Evolutionary conservation across 2,329 filamentous ascomycete genomes (phyloP), one percentile per base, ranked within the genome.

Genomic region (Alternaria gaisen): DNA sequence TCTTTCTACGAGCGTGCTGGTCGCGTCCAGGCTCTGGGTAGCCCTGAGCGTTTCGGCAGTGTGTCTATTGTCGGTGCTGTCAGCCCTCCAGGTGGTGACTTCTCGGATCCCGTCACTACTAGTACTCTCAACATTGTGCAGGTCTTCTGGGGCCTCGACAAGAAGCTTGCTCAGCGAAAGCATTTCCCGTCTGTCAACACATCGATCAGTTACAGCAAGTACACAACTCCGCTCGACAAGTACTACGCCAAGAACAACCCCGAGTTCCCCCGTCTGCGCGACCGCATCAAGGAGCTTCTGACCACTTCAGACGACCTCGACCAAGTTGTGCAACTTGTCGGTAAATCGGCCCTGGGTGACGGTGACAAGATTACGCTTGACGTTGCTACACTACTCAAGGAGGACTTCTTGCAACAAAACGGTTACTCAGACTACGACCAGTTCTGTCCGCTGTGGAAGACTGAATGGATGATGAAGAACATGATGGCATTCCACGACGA

Each of bases 151-250:
- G 95, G 95, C 86, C 87, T 98, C 52, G 95, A 99, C 86, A 98
- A 99, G 90, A 98, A 98, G 86, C 90, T 99, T 62, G 95, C 95
- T 22, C 95, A 98, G 83, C 90, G 95, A 74, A 99, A 99, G 84
- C 95, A 99, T 82, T 99, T 99, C 86, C 95, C 95, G 6, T 97
- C 94, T 32, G 94, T 99, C 85, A 99, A 99, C 85, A 98, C 95
- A 9, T 88, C 89, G 20, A 84, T 92, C 69, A 97, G 93, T 68
- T 99, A 99, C 88, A 94, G 90, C 86, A 99, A 99, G 85, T 99
- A 99, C 84, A 96, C 90, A 46, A 89, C 80, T 63, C 86, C 92
- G 42, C 87, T 99, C 54, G 93, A 98, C 83, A 93, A 91, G 80
- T 98, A 88, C 85, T 99, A 99, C 83, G 90, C 94, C 80, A 92